Evolutionary conservation across 768 basidiomycete genomes (phyloP), one percentile per base, ranked within the genome.

Genomic region (Mycena vulgaris): DNA sequence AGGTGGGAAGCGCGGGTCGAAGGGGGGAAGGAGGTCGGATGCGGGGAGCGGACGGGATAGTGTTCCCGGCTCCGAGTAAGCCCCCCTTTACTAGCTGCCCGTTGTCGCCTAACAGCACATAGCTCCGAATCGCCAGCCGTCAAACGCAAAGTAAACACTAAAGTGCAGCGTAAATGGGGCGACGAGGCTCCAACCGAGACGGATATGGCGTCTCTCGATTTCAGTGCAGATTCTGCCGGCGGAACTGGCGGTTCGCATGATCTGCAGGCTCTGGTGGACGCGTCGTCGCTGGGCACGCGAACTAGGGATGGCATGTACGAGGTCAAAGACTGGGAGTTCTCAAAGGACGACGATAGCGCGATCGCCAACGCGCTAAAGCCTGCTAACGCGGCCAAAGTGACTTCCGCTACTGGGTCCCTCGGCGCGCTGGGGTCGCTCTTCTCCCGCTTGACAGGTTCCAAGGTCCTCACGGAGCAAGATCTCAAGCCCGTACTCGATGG

Each of bases 191-290:
- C 93, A 5, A 92, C 90, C 13, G 94, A 95, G 72, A 86, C 88
- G 19, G 98, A 99, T 72, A 97, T 99, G 95, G 95, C 93, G 7
- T 91, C 93, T 47, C 88, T 98, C 61, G 96, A 99, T 80, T 99
- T 94, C 80, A 95, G 93, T 72, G 74, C 83, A 55, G 85, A 85
- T 60, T 74, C 79, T 9, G 71, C 77, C 4, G 77, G 76, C 48
- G 79, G 78, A 3, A 78, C 73, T 11, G 63, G 77, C 21, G 75
- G 76, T 27, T 81, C 85, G 31, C 83, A 84, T 61, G 90, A 93
- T 77, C 75, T 94, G 40, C 83, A 90, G 56, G 85, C 86, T 42
- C 85, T 92, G 25, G 90, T 93, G 21, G 92, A 95, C 75, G 82
- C 88, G 68, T 81, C 89, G 3, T 95, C 95, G 5, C 80, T 97